These are phyloP conservation scores for Dendrobium nobile DNA, from an alignment of 106 monocot species.

Conservation along the genomic window DNA sequence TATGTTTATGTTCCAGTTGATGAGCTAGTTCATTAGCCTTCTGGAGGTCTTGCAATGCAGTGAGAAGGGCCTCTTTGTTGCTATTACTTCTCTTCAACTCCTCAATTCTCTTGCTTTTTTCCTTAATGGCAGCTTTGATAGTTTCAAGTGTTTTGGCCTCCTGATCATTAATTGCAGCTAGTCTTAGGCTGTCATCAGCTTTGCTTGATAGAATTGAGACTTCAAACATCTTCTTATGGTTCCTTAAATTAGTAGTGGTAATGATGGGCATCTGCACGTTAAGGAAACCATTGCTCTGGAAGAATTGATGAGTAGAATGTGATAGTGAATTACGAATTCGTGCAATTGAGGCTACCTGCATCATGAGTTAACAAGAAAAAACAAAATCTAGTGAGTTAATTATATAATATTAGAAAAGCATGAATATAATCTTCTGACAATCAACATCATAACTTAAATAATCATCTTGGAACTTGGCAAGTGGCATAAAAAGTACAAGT, in stretches of 20 bases:
- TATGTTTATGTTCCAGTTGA: constrained; percentile 39
- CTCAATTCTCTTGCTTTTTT: constrained; percentile 57
- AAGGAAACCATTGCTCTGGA: constrained; percentile 63
- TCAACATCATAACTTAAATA: no score
- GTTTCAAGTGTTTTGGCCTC: constrained; percentile 30
- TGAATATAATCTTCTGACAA: background rate
- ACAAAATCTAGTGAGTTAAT: background rate
- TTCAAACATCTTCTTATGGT: constrained; percentile 27
- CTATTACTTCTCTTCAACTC: constrained; percentile 69
- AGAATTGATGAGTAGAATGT: constrained; percentile 47
- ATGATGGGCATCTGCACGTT: constrained; percentile 74
- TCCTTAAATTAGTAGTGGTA: constrained; percentile 23
- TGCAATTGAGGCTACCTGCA: constrained; percentile 55
- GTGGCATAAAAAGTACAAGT: no score
- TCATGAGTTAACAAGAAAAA: background rate
- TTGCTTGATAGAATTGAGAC: constrained; percentile 38
- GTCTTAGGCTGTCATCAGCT: constrained; percentile 8
- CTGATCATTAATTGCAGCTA: background rate
- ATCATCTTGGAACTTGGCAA: no score
- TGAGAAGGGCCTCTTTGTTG: constrained; percentile 55
- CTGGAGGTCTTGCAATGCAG: constrained; percentile 53
- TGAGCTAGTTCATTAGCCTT: constrained; percentile 56
- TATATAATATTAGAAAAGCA: background rate
- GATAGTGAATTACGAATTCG: constrained; percentile 49
- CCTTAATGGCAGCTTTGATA: constrained; percentile 53